These are phyloP conservation scores for Aspergillus incahuasiensis DNA, from an alignment of 495 filamentous ascomycete genomes.

Conservation along the genomic window DNA sequence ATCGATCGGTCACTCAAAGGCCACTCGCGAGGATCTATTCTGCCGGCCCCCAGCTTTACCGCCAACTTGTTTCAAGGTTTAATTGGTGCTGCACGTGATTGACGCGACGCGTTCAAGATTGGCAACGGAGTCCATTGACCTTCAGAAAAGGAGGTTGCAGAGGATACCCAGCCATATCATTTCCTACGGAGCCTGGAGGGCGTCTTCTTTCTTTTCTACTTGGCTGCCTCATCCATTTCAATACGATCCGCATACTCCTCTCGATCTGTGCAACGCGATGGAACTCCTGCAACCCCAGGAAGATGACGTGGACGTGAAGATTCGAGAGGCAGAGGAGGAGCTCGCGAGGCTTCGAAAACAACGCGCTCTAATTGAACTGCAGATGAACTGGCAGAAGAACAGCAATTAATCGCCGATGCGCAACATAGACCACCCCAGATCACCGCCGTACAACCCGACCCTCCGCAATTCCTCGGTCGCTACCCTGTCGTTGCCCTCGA, in stretches of 20 bases:
- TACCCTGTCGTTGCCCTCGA: neutral
- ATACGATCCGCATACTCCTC: neutral
- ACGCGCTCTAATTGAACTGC: slow-evolving; percentile 9
- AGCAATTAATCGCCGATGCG: neutral
- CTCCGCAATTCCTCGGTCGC: neutral
- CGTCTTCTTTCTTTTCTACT: neutral
- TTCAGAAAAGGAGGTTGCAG: neutral
- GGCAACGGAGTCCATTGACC: neutral
- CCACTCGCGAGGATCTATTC: neutral
- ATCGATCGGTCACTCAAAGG: too few relatives aligned
- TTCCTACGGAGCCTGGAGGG: neutral
- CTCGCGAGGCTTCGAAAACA: slow-evolving; percentile 4
- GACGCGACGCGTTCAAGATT: too few relatives aligned
- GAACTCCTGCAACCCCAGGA: neutral
- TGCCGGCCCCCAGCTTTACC: neutral
- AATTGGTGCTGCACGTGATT: neutral
- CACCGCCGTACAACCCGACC: neutral
- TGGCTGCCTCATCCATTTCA: neutral
- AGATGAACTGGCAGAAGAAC: slow-evolving; percentile 4
- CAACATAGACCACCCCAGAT: neutral
- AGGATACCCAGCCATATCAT: neutral
- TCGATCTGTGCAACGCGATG: neutral
- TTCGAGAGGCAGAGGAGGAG: neutral
- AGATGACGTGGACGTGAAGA: neutral
- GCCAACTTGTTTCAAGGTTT: neutral